Evolutionary conservation across 768 basidiomycete genomes (phyloP).

Genomic region (Mycena venus): DNA sequence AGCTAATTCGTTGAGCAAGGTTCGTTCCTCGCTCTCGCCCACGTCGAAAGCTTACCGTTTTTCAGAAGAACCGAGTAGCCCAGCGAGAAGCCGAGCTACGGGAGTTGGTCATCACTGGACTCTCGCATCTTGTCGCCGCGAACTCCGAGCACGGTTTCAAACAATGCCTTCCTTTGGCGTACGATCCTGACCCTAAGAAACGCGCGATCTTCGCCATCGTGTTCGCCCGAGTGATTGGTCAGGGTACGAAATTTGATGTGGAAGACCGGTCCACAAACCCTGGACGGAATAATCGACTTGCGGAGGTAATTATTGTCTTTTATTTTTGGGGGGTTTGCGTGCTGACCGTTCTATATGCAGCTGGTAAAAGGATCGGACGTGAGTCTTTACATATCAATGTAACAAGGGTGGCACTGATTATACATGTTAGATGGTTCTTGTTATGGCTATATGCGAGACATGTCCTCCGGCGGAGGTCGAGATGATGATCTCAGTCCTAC

Average conservation of each 20-base stretch:
- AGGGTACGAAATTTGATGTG: slow-evolving; percentile 83
- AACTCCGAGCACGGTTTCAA: slow-evolving; percentile 93
- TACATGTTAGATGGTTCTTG: slow-evolving; percentile 73
- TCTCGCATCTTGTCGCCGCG: slow-evolving; percentile 84
- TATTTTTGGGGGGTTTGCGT: neutral
- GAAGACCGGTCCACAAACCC: slow-evolving; percentile 64
- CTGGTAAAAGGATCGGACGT: slow-evolving; percentile 83
- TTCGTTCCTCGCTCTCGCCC: slow-evolving; percentile 32
- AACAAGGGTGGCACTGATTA: neutral
- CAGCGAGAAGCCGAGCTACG: slow-evolving; percentile 74
- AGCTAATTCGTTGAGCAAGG: slow-evolving; percentile 60
- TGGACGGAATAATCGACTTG: slow-evolving; percentile 65
- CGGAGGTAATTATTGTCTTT: slow-evolving; percentile 61
- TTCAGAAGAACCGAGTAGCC: slow-evolving; percentile 57
- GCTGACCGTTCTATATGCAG: slow-evolving; percentile 49
- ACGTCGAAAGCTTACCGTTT: neutral
- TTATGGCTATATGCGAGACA: slow-evolving; percentile 89
- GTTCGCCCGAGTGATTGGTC: slow-evolving; percentile 83
- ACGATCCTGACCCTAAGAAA: slow-evolving; percentile 76
- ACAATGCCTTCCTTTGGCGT: slow-evolving; percentile 86
- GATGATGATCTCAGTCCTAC: slow-evolving; percentile 85
- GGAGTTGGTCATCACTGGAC: slow-evolving; percentile 82
- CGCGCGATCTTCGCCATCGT: slow-evolving; percentile 88
- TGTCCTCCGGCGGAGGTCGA: slow-evolving; percentile 87
- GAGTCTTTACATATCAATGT: slow-evolving; percentile 39